Base-by-base conservation (phyloP, 352 stramenopile genomes). In the Thraustochytrium sp. region DNA sequence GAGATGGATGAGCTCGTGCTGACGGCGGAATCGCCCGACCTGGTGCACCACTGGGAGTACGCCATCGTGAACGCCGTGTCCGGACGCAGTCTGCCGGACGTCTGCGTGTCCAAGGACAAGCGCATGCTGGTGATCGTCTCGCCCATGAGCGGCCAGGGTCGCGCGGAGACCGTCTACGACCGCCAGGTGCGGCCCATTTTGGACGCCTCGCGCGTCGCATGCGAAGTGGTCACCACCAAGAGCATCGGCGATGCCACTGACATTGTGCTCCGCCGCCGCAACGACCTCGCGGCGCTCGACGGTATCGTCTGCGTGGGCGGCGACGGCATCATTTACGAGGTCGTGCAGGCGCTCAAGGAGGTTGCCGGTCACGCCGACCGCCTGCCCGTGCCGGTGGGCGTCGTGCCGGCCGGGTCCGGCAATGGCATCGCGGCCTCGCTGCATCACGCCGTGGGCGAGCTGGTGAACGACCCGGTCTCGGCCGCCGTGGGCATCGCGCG, bases 401-500 rank as follows among this genome's bases (percentile, higher is more conserved):
- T 89, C 55, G 82, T 91, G 61, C 88, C 88, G 8, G 87, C 85
- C 34, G 88, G 88, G 3, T 89, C 89, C 0, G 91, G 91, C 29
- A 94, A 94, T 46, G 91, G 90, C 9, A 78, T 94, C 16, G 88
- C 86, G 9, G 84, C 87, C 9, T 89, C 91, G 26, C 75, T 94
- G 44, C 68, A 92, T 9, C 86, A 90, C 4, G 85, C 87, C 36
- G 86, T 87, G 26, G 86, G 87, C 21, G 91, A 94, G 54, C 51
- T 26, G 85, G 82, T 29, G n/a, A 82, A 82, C 42, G 68, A 89
- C 18, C 68, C 87, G 2, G 37, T 93, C 3, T 92, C 91, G 73
- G 90, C 90, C 1, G 89, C 89, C 2, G 92, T 89, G 51, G 87
- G 87, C 13, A 89, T 94, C 23, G 89, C 86, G 0, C 94, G 94